phyloP scores from a whole-genome alignment of 2,329 filamentous ascomycete species.

The Lasiodiplodia sp. region DNA sequence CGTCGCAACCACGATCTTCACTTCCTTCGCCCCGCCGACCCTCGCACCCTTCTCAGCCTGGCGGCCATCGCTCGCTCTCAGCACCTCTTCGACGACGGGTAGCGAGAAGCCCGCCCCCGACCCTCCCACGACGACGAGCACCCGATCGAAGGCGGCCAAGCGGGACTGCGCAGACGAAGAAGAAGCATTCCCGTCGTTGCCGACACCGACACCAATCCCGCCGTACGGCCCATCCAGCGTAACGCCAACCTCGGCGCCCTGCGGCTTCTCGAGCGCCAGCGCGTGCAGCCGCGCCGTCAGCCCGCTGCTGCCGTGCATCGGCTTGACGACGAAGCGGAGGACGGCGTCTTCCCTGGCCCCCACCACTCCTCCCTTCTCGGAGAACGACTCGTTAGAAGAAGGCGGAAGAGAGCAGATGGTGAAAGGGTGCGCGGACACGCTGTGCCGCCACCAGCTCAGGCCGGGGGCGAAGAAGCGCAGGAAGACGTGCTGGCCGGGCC shows the following conservation, averaged over 20 bases:
- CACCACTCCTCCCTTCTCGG: not conserved
- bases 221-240: conserved; percentile 67
- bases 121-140: conserved; percentile 62
- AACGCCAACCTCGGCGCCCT: conserved; percentile 51
- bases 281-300: conserved; percentile 57
- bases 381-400: not conserved
- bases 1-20: conserved; percentile 19
- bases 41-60: not conserved
- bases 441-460: conserved; percentile 39
- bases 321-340: conserved; percentile 62
- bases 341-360: conserved; percentile 36
- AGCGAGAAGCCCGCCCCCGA: conserved; percentile 64
- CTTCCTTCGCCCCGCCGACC: not conserved
- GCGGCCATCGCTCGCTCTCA: conserved; percentile 32
- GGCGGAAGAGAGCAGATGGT: conserved; percentile 60
- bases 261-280: conserved; percentile 48
- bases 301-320: conserved; percentile 48
- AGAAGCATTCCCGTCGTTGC: conserved; percentile 8
- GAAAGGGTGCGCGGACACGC: conserved; percentile 61
- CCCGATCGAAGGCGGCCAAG: conserved; percentile 50
- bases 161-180: not conserved
- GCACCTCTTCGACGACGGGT: conserved; percentile 54
- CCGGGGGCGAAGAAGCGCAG: conserved; percentile 59
- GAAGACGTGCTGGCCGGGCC: conserved; percentile 63
- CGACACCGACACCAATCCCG: conserved; percentile 48